phyloP scores from a whole-genome alignment of 2,329 filamentous ascomycete genomes.

The Talaromyces albobiverticillius region DNA sequence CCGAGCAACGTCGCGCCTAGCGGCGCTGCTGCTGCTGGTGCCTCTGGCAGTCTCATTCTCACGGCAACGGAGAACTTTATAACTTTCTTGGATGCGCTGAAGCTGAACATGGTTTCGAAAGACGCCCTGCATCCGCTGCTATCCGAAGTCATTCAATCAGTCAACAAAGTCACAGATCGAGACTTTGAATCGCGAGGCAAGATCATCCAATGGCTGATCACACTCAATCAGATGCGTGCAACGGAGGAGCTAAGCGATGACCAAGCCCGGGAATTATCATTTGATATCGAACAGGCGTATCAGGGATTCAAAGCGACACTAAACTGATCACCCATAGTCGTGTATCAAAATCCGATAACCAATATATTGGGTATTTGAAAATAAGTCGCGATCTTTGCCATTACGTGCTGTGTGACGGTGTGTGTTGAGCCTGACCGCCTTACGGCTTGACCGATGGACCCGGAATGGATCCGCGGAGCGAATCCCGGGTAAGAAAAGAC shows the following conservation, averaged over 20 bases:
- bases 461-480: constrained; percentile 7
- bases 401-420: neutral
- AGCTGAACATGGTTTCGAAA: constrained; percentile 87
- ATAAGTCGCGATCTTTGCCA: neutral
- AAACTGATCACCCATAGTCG: constrained; percentile 39
- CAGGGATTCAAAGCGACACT: constrained; percentile 86
- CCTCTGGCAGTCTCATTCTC: constrained; percentile 68
- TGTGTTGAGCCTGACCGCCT: constrained; percentile 10
- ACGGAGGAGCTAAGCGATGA: constrained; percentile 85
- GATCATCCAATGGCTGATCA: constrained; percentile 98
- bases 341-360: no score
- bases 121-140: constrained; percentile 94
- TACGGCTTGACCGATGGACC: neutral
- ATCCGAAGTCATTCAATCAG: constrained; percentile 92
- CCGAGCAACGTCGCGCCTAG: constrained; percentile 33
- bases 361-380: no score
- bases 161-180: constrained; percentile 92
- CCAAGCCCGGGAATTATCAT: constrained; percentile 81
- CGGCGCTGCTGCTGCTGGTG: constrained; percentile 31
- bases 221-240: constrained; percentile 95
- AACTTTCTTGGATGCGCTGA: constrained; percentile 92
- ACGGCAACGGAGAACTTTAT: constrained; percentile 98
- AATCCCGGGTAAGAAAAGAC: constrained; percentile 12
- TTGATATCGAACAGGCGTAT: constrained; percentile 93
- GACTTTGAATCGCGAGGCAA: constrained; percentile 95